These are phyloP conservation scores for Pythium grandisporangium DNA, from an alignment of 352 stramenopile genomes.

Conservation along the genomic window DNA sequence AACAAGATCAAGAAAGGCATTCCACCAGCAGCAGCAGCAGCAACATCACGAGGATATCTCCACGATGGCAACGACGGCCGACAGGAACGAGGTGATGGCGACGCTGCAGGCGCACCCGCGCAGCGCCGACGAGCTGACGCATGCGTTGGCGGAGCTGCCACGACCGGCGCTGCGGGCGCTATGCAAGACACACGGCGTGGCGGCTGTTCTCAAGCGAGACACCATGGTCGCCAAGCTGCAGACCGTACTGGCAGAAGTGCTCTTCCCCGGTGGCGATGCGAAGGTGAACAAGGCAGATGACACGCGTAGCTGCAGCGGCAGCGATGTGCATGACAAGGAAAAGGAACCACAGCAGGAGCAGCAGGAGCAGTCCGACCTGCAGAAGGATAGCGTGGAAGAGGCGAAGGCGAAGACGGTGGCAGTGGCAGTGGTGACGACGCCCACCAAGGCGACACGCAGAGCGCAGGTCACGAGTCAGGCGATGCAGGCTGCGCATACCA, in stretches of 20 bases:
- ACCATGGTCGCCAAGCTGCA: conserved; percentile 10
- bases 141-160: conserved; percentile 6
- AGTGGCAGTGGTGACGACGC: background rate
- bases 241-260: background rate
- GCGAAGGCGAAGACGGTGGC: background rate
- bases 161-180: conserved; percentile 12
- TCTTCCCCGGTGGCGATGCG: conserved; percentile 1
- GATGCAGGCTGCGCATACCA: conserved; percentile 14
- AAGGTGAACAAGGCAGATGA: background rate
- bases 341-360: too few relatives aligned
- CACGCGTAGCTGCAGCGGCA: too few relatives aligned
- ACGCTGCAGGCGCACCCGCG: background rate
- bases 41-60: too few relatives aligned
- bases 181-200: conserved; percentile 13
- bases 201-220: conserved; percentile 15
- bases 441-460: conserved; percentile 1
- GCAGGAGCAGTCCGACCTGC: too few relatives aligned
- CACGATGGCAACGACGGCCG: background rate
- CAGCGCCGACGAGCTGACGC: conserved; percentile 7
- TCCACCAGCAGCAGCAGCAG: too few relatives aligned
- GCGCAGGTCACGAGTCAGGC: conserved; percentile 5
- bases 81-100: conserved; percentile 1
- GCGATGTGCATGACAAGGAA: too few relatives aligned
- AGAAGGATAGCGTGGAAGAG: background rate
- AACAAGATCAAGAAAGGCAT: background rate